Base-by-base conservation (phyloP, 805 yeast genomes). In the Ogataea trehalophila region DNA sequence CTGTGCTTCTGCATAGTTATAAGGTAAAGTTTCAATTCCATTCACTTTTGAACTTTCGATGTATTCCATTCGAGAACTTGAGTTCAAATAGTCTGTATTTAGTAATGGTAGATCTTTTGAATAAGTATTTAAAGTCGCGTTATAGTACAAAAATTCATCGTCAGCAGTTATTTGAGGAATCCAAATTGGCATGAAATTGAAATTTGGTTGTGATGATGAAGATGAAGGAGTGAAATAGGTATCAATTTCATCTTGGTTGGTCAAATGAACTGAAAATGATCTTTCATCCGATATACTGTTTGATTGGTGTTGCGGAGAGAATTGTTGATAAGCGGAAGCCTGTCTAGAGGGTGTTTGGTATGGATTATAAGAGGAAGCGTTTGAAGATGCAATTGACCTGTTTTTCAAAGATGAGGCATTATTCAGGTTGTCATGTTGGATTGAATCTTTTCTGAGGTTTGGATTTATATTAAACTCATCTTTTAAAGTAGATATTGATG, bases 41-140 rank as follows among this genome's bases (percentile, higher is more conserved):
- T 51, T 39, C 11, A 60, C 43, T 37, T 52, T 50, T 8, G 53
- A 45, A 22, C 54, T 47, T 46, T 51, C 67, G 26, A 60, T 68
- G 15, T 50, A 54, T 50, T 58, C 71, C 49, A 71, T 63, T 2
- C 54, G 50, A 7, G 72, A 52, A n/a, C 52, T 48, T 2, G 59
- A 62, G 47, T 68, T 70, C 9, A 71, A 50, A 41, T 67, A 66
- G 6, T 75, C 72, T 2, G 54, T 37, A 20, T 67, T 63, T 15
- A 76, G 61, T 44, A 79, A 64, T 0, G 94, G 92, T 36, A 83
- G 57, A 14, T 77, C 74, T 37, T 73, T 72, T 53, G 88, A 79
- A 54, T 77, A 80, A 1, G 83, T 68, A 54, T 82, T 76, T 44
- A 86, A 65, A 33, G 79, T 78, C 33, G 80, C 76, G 56, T 83